These are phyloP conservation scores for Trypanosoma melophagium DNA, from an alignment of 208 protist genomes.

Conservation along the genomic window DNA sequence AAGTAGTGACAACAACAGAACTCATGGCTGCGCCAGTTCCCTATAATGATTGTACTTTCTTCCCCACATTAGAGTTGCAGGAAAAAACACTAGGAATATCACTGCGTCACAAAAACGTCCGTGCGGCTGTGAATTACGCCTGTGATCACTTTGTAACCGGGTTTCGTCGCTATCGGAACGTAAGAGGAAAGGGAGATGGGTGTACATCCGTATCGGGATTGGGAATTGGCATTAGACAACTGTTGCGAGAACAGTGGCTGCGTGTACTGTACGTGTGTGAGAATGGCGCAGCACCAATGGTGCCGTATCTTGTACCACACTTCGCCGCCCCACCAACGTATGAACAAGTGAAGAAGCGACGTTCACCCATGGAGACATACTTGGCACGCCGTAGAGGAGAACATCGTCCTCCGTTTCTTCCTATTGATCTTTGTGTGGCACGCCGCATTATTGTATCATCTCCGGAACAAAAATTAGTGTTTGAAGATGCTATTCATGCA, in stretches of 20 bases:
- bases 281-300: background rate
- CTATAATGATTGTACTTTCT: slow-evolving; percentile 20
- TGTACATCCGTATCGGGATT: slow-evolving; percentile 14
- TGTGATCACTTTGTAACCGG: slow-evolving; percentile 47
- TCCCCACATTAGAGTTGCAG: slow-evolving; percentile 24
- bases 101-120: slow-evolving; percentile 27
- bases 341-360: background rate
- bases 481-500: slow-evolving; percentile 68
- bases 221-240: slow-evolving; percentile 18
- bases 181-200: slow-evolving; percentile 14
- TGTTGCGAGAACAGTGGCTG: slow-evolving; percentile 33
- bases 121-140: slow-evolving; percentile 40
- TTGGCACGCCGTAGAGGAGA: slow-evolving; percentile 41
- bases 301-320: slow-evolving; percentile 16
- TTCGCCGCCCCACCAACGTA: slow-evolving; percentile 12
- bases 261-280: slow-evolving; percentile 34
- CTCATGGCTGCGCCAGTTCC: slow-evolving; percentile 17
- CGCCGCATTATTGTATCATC: slow-evolving; percentile 50
- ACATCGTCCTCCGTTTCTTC: slow-evolving; percentile 26
- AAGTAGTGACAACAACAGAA: background rate
- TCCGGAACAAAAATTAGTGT: slow-evolving; percentile 60
- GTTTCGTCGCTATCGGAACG: slow-evolving; percentile 22
- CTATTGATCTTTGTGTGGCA: slow-evolving; percentile 55
- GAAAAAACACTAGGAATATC: slow-evolving; percentile 30
- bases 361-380: slow-evolving; percentile 57